phyloP scores from a whole-genome alignment of 2,329 filamentous ascomycete species.

The Epichloe typhina region DNA sequence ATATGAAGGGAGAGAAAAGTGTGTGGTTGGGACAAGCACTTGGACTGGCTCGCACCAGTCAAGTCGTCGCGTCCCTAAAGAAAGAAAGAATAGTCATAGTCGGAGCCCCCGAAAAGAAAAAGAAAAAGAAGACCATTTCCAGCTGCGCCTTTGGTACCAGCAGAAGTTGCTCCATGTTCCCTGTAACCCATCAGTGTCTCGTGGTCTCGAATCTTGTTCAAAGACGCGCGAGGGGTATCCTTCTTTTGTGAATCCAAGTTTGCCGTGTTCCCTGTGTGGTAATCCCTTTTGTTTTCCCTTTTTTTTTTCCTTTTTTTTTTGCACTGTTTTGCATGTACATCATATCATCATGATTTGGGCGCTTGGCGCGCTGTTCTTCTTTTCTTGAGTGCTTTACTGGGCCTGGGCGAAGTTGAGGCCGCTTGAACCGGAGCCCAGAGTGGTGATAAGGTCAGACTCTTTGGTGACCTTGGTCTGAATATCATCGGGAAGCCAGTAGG shows the following conservation, averaged over 20 bases:
- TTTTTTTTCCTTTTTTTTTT: background rate
- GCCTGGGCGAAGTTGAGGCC: constrained; percentile 11
- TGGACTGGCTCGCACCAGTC: background rate
- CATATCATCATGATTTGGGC: constrained; percentile 3
- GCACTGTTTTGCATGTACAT: background rate
- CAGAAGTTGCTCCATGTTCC: background rate
- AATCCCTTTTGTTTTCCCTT: background rate
- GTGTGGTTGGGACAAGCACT: background rate
- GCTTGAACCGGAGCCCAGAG: constrained; percentile 27
- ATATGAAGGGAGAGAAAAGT: background rate
- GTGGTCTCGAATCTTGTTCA: background rate
- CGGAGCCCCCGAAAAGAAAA: background rate
- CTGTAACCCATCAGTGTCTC: background rate
- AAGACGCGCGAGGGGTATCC: constrained; percentile 4
- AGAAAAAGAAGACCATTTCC: background rate
- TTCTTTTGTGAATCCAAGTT: background rate
- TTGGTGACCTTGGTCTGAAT: constrained; percentile 40
- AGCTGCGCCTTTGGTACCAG: constrained; percentile 2
- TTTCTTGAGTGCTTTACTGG: background rate
- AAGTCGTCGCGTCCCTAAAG: background rate
- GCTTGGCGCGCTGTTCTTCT: background rate
- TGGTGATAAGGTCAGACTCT: constrained; percentile 36
- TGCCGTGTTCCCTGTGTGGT: background rate
- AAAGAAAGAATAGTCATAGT: background rate
- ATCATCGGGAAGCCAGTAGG: constrained; percentile 41